A percentile compares a stretch with the other conserved stretches of the same genome.
These are phyloP conservation scores for Aspergillus pseudoglaucus DNA, from an alignment of 2,329 filamentous ascomycete species.

Conservation along the genomic window DNA sequence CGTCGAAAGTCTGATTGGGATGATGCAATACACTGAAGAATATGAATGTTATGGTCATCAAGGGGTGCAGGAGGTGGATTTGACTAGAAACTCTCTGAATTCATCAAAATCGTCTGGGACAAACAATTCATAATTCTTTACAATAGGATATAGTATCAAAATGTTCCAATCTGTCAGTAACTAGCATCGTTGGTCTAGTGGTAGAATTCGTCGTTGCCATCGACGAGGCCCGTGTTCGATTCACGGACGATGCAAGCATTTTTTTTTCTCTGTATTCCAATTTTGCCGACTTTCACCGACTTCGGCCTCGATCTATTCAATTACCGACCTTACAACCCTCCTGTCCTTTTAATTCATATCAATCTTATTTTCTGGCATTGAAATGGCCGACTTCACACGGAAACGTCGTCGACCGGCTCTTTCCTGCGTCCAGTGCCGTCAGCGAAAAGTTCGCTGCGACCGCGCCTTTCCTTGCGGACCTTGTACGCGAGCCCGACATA, in stretches of 20 bases:
- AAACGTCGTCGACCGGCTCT: neutral
- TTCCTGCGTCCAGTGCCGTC: neutral
- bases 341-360: neutral
- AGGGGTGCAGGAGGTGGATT: no score
- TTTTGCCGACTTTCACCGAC: neutral
- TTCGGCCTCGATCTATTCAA: neutral
- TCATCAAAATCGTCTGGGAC: no score
- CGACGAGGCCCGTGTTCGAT: constrained; percentile 44
- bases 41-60: no score
- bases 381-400: neutral
- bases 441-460: neutral
- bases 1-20: no score
- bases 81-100: no score
- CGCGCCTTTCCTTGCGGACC: neutral
- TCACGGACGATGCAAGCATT: constrained; percentile 39
- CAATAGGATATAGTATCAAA: no score
- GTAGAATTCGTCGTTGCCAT: constrained; percentile 42
- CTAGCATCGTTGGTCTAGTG: constrained; percentile 40
- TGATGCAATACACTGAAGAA: no score
- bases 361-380: neutral
- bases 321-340: neutral
- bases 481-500: neutral
- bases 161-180: no score
- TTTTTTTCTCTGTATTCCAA: constrained; percentile 4
- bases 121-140: no score